Evolutionary conservation across 306 rosid genomes (phyloP).

Genomic region (Dalbergia oliveri): DNA sequence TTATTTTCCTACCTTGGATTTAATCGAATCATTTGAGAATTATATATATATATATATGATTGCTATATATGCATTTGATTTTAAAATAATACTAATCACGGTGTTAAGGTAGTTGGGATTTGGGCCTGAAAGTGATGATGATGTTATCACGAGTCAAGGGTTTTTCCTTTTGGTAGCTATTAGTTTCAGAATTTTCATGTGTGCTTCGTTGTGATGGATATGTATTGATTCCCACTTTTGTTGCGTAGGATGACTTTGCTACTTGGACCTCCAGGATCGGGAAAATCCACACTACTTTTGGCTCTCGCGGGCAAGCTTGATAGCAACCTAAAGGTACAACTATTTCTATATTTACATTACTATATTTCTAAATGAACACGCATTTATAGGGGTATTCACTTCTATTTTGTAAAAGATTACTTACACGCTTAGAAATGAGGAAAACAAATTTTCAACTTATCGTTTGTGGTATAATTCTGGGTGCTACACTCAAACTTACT

Average conservation of each 20-base stretch:
- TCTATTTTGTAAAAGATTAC: background rate
- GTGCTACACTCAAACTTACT: background rate
- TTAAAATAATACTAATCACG: too few species aligned
- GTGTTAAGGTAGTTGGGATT: background rate
- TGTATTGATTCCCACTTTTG: background rate
- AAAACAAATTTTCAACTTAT: background rate
- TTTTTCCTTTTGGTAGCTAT: slow-evolving; percentile 11
- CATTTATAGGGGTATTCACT: background rate
- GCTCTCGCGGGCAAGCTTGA: slow-evolving; percentile 92
- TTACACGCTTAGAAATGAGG: background rate
- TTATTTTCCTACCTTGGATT: too few species aligned
- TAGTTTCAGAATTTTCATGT: slow-evolving; percentile 54
- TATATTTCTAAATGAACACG: background rate
- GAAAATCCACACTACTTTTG: slow-evolving; percentile 78
- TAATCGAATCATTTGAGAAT: too few species aligned
- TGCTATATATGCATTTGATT: too few species aligned
- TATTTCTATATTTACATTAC: background rate
- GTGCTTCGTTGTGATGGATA: slow-evolving; percentile 26
- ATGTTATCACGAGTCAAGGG: slow-evolving; percentile 37
- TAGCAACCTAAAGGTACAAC: slow-evolving; percentile 61
- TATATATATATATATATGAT: too few species aligned
- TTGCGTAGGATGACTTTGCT: slow-evolving; percentile 87
- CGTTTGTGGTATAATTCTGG: background rate
- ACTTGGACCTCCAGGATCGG: slow-evolving; percentile 90
- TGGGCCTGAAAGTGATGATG: slow-evolving; percentile 1